Evolutionary conservation across 192 early-diverging fungal genomes (phyloP).

Genomic region (Entophlyctis helioformis): DNA sequence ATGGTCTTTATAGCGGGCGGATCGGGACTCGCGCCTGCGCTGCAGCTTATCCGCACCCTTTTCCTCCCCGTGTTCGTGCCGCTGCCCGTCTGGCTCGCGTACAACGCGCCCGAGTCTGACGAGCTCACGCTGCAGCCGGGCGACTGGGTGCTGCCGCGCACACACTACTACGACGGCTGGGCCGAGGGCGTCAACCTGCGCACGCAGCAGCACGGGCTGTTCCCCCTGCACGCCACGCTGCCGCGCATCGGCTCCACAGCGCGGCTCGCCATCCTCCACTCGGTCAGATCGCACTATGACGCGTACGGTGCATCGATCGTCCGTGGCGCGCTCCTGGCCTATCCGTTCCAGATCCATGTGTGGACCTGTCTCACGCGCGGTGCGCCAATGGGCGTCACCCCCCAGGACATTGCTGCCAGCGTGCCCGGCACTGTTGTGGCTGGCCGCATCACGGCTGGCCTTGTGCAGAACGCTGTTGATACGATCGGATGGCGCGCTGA

Average conservation of each 20-base stretch:
- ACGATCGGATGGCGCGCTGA: too few relatives aligned
- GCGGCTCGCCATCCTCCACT: slow-evolving; percentile 5
- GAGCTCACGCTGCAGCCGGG: slow-evolving; percentile 9
- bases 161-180: slow-evolving; percentile 22
- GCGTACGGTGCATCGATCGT: slow-evolving; percentile 7
- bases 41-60: slow-evolving; percentile 16
- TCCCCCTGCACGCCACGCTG: slow-evolving; percentile 14
- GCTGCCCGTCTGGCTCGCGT: slow-evolving; percentile 7
- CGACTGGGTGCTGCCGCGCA: slow-evolving; percentile 6
- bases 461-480: too few relatives aligned
- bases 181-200: slow-evolving; percentile 9
- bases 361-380: too few relatives aligned
- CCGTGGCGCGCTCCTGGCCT: slow-evolving; percentile 9
- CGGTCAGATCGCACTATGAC: neutral
- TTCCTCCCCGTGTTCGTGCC: slow-evolving; percentile 21
- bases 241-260: slow-evolving; percentile 4
- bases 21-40: slow-evolving; percentile 17
- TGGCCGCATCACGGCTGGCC: too few relatives aligned
- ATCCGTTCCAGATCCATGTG: slow-evolving; percentile 8
- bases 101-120: slow-evolving; percentile 7
- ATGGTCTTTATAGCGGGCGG: slow-evolving; percentile 26
- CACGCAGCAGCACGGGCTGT: slow-evolving; percentile 13
- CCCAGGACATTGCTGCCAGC: too few relatives aligned
- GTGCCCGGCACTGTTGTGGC: too few relatives aligned
- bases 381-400: too few relatives aligned